Evolutionary conservation across 148 eudicot species (phyloP), one percentile per base, ranked within the genome.

Genomic region (Heliamphora exappendiculata): DNA sequence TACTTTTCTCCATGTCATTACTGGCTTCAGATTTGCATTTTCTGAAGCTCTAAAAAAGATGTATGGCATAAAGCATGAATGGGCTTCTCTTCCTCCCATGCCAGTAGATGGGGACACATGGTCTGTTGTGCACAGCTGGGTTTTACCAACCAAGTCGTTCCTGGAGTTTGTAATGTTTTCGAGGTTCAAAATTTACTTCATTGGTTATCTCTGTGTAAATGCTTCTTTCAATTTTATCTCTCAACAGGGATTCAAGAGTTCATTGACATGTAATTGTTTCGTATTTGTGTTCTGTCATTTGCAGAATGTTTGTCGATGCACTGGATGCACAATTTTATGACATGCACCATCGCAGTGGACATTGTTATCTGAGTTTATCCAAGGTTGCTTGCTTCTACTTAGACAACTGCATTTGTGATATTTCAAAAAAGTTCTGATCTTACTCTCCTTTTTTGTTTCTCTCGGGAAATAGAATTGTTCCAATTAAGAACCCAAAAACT

Each of bases 71-170:
- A 85, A 81, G 70, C 76, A 81, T 55, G 87, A 84, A 47, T 76
- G 64, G 72, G 80, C 72, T 62, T 76, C 82, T 77, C 87, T 92
- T 63, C 98, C 98, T 53, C 83, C 86, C 64, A 95, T 95, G 98
- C 97, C 98, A 55, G 34, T 63, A 74, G 91, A 84, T 76, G 91
- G 87, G 49, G 98, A 75, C 77, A 85, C 97, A 16, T 95, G 98
- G 98, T 89, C 97, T 50, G 96, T 90, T 57, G 92, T 85, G 94
- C 89, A 92, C 76, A 89, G 91, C 73, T 95, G 97, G 98, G 92
- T 82, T 85, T 79, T 95, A 76, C 97, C 98, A 19, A 92, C 98
- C 28, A 84, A 78, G 81, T 95, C 98, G 34, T 95, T 95, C 81
- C 73, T 90, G 66, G 98, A 95, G 84, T 92, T 88, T 73, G 89